A percentile compares a stretch with the other conserved stretches of the same genome.
Conservation (phyloP, 768 basidiomycete species). For the Leccinum subgranulosum region DNA sequence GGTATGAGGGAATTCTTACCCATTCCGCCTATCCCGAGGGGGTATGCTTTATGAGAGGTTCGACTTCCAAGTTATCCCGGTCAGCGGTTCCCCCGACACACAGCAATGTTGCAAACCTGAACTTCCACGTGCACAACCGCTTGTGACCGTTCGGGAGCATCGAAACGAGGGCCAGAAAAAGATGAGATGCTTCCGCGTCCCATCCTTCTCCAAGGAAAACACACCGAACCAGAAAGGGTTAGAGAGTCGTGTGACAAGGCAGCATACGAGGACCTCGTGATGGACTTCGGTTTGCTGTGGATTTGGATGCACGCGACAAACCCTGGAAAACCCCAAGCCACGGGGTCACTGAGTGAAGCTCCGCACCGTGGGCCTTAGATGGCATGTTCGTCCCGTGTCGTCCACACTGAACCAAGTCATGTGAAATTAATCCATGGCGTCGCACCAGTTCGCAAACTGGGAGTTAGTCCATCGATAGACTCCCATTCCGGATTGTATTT, state of each 20-base stretch:
- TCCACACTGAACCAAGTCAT: constrained; percentile 7
- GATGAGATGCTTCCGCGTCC: not conserved
- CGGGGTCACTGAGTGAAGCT: not conserved
- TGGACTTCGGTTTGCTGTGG: not conserved
- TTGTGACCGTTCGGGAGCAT: not conserved
- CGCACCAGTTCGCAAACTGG: constrained; percentile 12
- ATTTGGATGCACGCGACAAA: constrained; percentile 1
- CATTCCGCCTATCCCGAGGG: too few species aligned
- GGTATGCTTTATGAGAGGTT: not conserved
- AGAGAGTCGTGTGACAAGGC: constrained; percentile 12
- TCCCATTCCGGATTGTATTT: constrained; percentile 3
- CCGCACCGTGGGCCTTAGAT: constrained; percentile 1
- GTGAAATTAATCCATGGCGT: not conserved
- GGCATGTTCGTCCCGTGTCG: constrained; percentile 11
- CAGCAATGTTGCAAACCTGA: not conserved
- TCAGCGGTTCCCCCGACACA: not conserved
- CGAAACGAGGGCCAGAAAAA: not conserved
- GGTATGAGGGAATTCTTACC: too few species aligned
- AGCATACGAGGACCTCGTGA: constrained; percentile 2
- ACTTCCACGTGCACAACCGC: not conserved
- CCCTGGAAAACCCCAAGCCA: constrained; percentile 2
- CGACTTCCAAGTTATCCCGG: not conserved
- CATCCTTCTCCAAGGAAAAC: not conserved
- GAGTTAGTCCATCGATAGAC: constrained; percentile 5
- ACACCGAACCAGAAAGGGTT: constrained; percentile 11